Evolutionary conservation across 2,329 filamentous ascomycete genomes (phyloP).

Genomic region (Teratosphaeria destructans): DNA sequence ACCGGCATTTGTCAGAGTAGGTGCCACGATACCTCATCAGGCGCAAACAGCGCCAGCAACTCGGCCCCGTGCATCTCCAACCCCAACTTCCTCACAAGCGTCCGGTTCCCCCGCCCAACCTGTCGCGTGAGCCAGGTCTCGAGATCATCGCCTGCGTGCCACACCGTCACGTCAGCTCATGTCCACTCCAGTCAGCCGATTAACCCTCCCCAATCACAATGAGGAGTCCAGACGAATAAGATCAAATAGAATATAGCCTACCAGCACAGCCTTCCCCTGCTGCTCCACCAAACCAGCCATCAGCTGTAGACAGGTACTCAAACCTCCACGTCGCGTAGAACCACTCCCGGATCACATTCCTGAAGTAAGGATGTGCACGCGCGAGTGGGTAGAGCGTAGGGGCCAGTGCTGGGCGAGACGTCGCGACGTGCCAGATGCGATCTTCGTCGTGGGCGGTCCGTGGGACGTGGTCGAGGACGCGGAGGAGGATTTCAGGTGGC

Average conservation of each 20-base stretch:
- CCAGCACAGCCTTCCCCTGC: not conserved
- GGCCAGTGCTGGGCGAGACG: not conserved
- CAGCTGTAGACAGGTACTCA: not conserved
- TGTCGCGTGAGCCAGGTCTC: not conserved
- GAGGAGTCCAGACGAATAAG: not conserved
- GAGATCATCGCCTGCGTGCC: constrained; percentile 1
- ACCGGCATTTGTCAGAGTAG: not conserved
- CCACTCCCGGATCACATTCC: not conserved
- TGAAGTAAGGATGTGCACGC: not conserved
- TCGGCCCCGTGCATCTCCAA: constrained; percentile 6
- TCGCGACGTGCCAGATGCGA: not conserved
- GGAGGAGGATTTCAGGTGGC: not conserved
- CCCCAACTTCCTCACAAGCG: not conserved
- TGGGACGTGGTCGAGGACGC: not conserved
- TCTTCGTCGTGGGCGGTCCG: not conserved
- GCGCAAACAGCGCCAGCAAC: constrained; percentile 4
- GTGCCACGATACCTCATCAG: not conserved
- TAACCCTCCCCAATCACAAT: not conserved
- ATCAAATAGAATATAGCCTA: not conserved
- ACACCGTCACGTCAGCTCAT: too few relatives aligned
- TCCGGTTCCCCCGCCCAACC: not conserved
- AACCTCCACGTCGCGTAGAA: not conserved
- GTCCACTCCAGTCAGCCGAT: too few relatives aligned
- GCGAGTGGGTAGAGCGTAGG: not conserved
- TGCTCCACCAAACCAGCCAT: not conserved